Percentiles rank a stretch among this genome's conserved stretches.
These are phyloP conservation scores for Dendrobium catenatum DNA, from an alignment of 106 monocot species.

Conservation along the genomic window DNA sequence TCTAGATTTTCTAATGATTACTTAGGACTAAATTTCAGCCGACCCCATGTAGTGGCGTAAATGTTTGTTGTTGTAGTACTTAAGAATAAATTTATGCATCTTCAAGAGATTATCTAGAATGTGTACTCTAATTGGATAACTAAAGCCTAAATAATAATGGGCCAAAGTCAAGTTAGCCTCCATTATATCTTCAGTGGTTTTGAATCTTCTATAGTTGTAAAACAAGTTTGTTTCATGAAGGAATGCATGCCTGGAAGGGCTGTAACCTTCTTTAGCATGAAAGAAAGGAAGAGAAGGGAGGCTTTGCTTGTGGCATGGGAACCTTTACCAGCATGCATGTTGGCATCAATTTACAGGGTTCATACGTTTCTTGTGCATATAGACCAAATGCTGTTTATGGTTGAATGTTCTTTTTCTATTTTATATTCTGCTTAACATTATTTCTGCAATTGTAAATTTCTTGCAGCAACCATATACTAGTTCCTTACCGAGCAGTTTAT, in stretches of 20 bases:
- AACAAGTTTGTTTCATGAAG: background rate
- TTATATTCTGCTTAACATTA: background rate
- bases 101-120: too few species aligned
- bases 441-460: background rate
- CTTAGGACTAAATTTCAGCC: too few species aligned
- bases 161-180: too few species aligned
- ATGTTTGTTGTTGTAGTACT: too few species aligned
- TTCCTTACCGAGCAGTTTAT: conserved; percentile 51
- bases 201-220: background rate
- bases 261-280: background rate
- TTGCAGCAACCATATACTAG: conserved; percentile 69
- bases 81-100: too few species aligned
- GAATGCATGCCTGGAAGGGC: background rate
- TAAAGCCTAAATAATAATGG: too few species aligned
- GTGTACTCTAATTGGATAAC: too few species aligned
- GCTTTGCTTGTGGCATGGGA: background rate
- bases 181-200: background rate
- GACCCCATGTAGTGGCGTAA: too few species aligned
- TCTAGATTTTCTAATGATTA: too few species aligned
- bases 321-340: background rate
- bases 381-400: background rate
- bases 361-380: background rate
- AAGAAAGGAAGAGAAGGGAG: background rate
- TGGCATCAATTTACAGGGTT: background rate
- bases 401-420: background rate